Conservation (phyloP, 345 rosid species). For the Camelina neglecta region DNA sequence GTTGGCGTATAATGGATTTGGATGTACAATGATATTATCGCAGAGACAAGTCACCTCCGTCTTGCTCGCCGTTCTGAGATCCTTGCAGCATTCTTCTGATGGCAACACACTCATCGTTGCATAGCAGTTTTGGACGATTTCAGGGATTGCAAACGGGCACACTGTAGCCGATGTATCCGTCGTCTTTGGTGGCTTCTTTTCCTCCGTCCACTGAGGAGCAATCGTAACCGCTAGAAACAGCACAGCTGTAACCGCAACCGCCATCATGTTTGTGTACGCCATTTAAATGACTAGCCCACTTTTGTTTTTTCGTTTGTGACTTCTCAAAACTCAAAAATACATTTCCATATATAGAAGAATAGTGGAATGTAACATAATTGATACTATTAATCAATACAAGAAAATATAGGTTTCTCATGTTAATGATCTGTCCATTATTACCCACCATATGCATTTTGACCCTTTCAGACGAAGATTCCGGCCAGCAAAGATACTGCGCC, state of each 20-base stretch:
- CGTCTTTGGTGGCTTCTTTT: background rate
- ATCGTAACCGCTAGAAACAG: conserved; percentile 16
- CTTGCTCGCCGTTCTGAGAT: conserved; percentile 17
- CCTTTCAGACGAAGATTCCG: background rate
- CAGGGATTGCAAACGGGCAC: background rate
- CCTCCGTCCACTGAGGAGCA: background rate
- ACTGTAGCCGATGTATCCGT: background rate
- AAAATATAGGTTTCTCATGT: background rate
- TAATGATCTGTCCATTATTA: background rate
- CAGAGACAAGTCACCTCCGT: conserved; percentile 28
- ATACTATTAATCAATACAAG: background rate
- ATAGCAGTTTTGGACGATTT: conserved; percentile 8
- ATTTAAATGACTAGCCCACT: background rate
- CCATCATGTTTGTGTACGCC: conserved; percentile 12
- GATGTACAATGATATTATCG: conserved; percentile 3
- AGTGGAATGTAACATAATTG: background rate
- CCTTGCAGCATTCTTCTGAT: conserved; percentile 28
- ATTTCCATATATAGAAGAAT: background rate
- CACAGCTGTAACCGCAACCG: conserved; percentile 13
- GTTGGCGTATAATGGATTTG: background rate
- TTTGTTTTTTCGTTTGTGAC: background rate
- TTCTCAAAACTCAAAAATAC: conserved; percentile 11
- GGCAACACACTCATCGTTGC: background rate
- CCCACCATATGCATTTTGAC: background rate
- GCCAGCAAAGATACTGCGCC: background rate